Evolutionary conservation across 208 protist genomes (phyloP).

Genomic region (Crithidia thermophila): DNA sequence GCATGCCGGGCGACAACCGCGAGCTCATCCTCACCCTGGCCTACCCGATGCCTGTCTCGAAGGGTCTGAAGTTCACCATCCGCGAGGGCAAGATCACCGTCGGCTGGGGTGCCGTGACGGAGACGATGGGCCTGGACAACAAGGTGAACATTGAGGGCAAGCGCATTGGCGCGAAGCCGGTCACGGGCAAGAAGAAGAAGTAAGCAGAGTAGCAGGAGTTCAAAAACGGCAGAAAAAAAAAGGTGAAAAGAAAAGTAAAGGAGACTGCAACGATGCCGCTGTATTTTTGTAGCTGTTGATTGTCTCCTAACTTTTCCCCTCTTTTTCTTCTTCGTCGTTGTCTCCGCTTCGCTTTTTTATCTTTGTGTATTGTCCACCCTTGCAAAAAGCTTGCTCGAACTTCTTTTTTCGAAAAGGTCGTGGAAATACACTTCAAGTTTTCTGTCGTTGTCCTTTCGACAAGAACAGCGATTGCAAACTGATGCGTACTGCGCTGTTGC

Average conservation of each 20-base stretch:
- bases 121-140: slow-evolving; percentile 89
- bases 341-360: no score
- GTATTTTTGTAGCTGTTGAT: slow-evolving; percentile 5
- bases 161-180: slow-evolving; percentile 36
- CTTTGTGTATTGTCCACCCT: no score
- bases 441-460: slow-evolving; percentile 12
- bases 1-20: slow-evolving; percentile 98
- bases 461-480: no score
- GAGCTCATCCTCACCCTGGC: slow-evolving; percentile 94
- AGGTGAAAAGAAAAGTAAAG: background rate
- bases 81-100: slow-evolving; percentile 99
- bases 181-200: slow-evolving; percentile 60
- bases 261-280: background rate
- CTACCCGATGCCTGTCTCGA: slow-evolving; percentile 92
- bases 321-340: slow-evolving; percentile 23
- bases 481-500: background rate
- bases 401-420: no score
- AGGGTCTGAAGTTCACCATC: slow-evolving; percentile 98
- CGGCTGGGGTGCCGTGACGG: slow-evolving; percentile 97
- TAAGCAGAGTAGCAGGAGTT: slow-evolving; percentile 12
- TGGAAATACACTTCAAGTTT: no score
- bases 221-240: slow-evolving; percentile 1
- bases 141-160: slow-evolving; percentile 90
- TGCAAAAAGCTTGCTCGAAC: no score
- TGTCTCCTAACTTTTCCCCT: slow-evolving; percentile 17